A percentile compares a stretch with the other conserved stretches of the same genome.
Evolutionary conservation across 176 grass and related monocot species (phyloP).

Genomic region (Canna indica): DNA sequence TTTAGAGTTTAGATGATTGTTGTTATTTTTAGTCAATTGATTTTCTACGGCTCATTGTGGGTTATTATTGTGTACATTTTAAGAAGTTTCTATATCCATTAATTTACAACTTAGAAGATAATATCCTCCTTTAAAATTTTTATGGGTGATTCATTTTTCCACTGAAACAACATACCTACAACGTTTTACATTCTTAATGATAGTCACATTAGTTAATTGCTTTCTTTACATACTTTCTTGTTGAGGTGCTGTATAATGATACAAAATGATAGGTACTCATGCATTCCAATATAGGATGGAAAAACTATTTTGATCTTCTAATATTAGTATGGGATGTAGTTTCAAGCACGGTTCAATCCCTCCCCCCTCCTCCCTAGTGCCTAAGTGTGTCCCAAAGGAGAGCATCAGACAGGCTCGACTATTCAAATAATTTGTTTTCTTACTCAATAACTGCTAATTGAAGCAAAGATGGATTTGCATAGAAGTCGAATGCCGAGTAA

Average conservation of each 20-base stretch:
- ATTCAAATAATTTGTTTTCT: no score
- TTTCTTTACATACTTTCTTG: not conserved
- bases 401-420: no score
- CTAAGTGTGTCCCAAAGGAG: no score
- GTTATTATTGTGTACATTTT: not conserved
- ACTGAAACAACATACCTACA: not conserved
- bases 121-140: not conserved
- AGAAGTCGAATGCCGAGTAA: no score
- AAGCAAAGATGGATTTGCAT: no score
- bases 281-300: no score
- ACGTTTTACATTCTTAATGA: not conserved
- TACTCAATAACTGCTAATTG: no score
- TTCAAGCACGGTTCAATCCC: no score
- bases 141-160: not conserved
- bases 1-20: not conserved
- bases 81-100: not conserved
- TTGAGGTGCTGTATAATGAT: not conserved
- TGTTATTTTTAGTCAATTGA: not conserved
- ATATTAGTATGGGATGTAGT: no score
- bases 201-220: not conserved
- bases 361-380: no score
- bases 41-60: not conserved
- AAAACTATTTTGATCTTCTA: no score
- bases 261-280: not conserved
- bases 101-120: not conserved